Base-by-base conservation (phyloP, 352 stramenopile species). In the Globisporangium okanoganense region DNA sequence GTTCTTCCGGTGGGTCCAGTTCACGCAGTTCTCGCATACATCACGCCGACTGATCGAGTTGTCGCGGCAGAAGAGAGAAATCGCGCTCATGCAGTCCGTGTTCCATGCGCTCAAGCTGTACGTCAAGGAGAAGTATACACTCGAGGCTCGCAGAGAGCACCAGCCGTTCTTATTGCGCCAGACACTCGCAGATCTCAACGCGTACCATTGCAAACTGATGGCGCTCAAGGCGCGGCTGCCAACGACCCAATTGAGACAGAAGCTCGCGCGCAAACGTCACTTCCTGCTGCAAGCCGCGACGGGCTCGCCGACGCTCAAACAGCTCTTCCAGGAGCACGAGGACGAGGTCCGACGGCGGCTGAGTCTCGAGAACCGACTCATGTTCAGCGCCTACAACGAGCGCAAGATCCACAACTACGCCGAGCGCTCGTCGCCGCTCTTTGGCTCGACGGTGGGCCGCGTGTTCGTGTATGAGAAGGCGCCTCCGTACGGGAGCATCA, bases 361-460 rank as follows among this genome's bases (percentile, higher is more conserved):
- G n/a, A 72, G 66, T 51, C 69, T 92, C 25, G 84, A 93, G 64
- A 87, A 83, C 25, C 82, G 82, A 0, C 67, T 93, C 38, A 88
- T 93, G 76, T 80, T 93, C 29, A 72, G 67, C 4, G 82, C 82
- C 0, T 93, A 85, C 69, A 77, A 74, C 25, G 76, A 93, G 59
- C 84, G 84, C 8, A 72, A 70, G 8, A 64, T 87, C 12, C 82
- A 93, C 51, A 75, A 91, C 53, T 92, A 86, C 48, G 66, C 71
- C 22, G 84, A 93, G 55, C 74, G 82, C 2, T 66, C 62, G 5
- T 88, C 79, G 2, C 56, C 64, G 9, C 58, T 88, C 18, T 80
- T 75, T 24, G 84, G 82, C 2, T 66, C 75, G 3, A 47, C 58
- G 18, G 56, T 75, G 27, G 81, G 79, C 0, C 68, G 70, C 0